Evolutionary conservation across 305 asterid genomes (phyloP).

Genomic region (Fraxinus velutina): DNA sequence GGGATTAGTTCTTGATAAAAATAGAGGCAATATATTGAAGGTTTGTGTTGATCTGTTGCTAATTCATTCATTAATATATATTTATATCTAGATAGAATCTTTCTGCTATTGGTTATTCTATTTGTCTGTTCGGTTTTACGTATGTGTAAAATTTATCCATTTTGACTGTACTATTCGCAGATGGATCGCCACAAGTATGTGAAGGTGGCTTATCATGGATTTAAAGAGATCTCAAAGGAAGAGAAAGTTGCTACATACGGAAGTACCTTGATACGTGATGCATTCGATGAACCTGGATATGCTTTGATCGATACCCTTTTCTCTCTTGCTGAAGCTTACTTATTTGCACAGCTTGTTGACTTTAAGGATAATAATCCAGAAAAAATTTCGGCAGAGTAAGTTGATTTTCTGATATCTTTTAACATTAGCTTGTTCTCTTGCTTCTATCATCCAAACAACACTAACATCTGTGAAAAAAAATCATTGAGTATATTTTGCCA

Average conservation of each 20-base stretch:
- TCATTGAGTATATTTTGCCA: background rate
- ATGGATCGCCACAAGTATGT: conserved; percentile 98
- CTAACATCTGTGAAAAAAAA: background rate
- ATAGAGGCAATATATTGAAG: conserved; percentile 92
- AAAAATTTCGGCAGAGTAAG: conserved; percentile 82
- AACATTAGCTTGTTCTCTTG: conserved; percentile 14
- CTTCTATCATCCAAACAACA: background rate
- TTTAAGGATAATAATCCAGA: conserved; percentile 84
- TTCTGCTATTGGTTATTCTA: conserved; percentile 12
- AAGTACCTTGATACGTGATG: conserved; percentile 66
- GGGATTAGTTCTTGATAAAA: conserved; percentile 93
- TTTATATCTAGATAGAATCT: background rate
- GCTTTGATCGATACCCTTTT: conserved; percentile 91
- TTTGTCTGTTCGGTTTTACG: conserved; percentile 15
- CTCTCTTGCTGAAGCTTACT: conserved; percentile 90
- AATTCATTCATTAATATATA: background rate
- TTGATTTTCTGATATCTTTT: background rate
- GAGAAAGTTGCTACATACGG: conserved; percentile 83
- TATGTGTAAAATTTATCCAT: conserved; percentile 20
- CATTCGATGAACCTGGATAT: conserved; percentile 94
- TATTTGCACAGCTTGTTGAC: conserved; percentile 95
- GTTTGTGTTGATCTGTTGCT: conserved; percentile 39
- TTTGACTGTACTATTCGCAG: conserved; percentile 31
- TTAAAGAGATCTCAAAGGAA: conserved; percentile 77
- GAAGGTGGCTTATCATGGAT: conserved; percentile 95